These are phyloP conservation scores for Cladophialophora carrionii DNA, from an alignment of 2,329 filamentous ascomycete genomes.

Conservation along the genomic window DNA sequence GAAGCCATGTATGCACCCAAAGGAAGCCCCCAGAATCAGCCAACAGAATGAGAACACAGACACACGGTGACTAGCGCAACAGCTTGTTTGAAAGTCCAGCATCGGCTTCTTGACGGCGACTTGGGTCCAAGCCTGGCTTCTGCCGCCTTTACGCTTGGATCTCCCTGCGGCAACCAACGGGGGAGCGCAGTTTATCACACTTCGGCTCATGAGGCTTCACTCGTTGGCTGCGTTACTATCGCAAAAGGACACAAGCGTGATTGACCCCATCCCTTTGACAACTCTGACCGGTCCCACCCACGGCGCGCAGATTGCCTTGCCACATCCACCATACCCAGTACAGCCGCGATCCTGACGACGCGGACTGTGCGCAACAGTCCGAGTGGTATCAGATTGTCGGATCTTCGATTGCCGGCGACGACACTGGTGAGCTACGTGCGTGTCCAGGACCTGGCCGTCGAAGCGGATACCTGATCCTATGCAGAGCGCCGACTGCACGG, in stretches of 20 bases:
- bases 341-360: too few species aligned
- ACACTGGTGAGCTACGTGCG: not conserved
- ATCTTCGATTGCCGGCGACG: not conserved
- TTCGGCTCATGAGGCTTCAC: not conserved
- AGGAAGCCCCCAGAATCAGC: not conserved
- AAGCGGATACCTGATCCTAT: constrained; percentile 1
- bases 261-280: not conserved
- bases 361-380: not conserved
- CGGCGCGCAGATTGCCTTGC: not conserved
- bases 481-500: constrained; percentile 12
- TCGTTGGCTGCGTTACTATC: not conserved
- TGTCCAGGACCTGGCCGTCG: not conserved
- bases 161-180: not conserved
- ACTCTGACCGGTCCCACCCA: not conserved
- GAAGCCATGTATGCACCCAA: not conserved
- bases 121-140: not conserved
- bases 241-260: constrained; percentile 6
- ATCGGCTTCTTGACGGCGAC: not conserved
- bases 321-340: not conserved
- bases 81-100: not conserved
- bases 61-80: not conserved
- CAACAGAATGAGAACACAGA: not conserved
- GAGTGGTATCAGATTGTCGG: not conserved
- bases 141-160: not conserved
- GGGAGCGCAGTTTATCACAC: not conserved